Conservation (phyloP, 2,329 filamentous ascomycete species). For the Xylaria polymorpha region DNA sequence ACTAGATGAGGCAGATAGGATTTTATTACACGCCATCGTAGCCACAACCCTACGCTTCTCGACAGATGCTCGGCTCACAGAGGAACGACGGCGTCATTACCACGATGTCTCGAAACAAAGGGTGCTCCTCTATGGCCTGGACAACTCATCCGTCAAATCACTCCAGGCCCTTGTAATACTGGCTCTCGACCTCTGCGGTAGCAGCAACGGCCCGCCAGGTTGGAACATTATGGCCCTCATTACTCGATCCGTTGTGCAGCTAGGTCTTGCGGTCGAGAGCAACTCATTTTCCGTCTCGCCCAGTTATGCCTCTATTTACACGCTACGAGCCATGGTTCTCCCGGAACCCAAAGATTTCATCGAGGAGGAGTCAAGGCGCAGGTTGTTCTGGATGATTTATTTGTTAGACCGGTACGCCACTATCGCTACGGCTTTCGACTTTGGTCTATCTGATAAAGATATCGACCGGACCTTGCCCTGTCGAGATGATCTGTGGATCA, state of each 20-base stretch:
- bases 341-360: conserved; percentile 87
- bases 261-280: conserved; percentile 85
- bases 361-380: conserved; percentile 85
- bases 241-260: conserved; percentile 86
- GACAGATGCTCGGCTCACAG: conserved; percentile 77
- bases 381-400: conserved; percentile 96
- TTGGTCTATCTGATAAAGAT: conserved; percentile 87
- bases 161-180: conserved; percentile 89
- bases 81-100: conserved; percentile 78
- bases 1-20: conserved; percentile 82
- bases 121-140: conserved; percentile 86
- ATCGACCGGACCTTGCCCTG: conserved; percentile 90
- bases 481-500: conserved; percentile 85
- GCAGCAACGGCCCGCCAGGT: conserved; percentile 87
- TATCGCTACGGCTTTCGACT: conserved; percentile 91
- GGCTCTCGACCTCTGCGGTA: conserved; percentile 85
- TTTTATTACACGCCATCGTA: conserved; percentile 88
- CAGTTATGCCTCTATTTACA: conserved; percentile 87
- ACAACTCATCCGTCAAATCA: conserved; percentile 89
- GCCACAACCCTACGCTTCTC: conserved; percentile 89
- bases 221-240: conserved; percentile 94
- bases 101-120: conserved; percentile 85
- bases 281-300: conserved; percentile 83
- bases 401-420: conserved; percentile 90
- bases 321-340: conserved; percentile 83